Base-by-base conservation (phyloP, 176 grass and related monocot genomes). In the Avena sativa region DNA sequence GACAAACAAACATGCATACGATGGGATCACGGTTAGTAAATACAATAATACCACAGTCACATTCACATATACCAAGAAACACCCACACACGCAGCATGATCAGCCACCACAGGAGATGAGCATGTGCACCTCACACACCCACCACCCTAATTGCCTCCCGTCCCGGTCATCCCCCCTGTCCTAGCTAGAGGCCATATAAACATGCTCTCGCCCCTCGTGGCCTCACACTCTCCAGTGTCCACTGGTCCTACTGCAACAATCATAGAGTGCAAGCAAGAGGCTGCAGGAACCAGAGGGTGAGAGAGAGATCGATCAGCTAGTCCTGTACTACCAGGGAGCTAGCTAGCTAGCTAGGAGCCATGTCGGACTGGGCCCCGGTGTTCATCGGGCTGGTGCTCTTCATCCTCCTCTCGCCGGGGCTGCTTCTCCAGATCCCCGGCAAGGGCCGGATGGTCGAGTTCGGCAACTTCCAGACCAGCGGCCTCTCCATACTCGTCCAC, bases 401-500 rank as follows among this genome's bases (percentile, higher is more conserved):
- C 93, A 95, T 98, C 87, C 83, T 98, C 49, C 93, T 98, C 51
- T 93, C 95, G 23, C 95, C 95, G 3, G 95, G 95, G 20, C 73
- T 95, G 47, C 87, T 98, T 44, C 87, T 98, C 81, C 95, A 98
- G 87, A 86, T 98, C 71, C 93, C 95, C 0, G 95, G 76, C 14
- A 95, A 89, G 86, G 21, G 88, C 14, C 80, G 76, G 85, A 81
- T 95, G 67, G 16, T 95, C 10, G 95, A 95, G 84, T 98, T 98
- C 72, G 89, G 91, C 71, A 95, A 92, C 82, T 95, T 98, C 86
- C 95, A 98, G 80, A 98, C 95, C 47, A 98, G 95, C 30, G 95
- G 88, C 58, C 57, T 92, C 68, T 92, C 95, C 63, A 95, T 98
- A 30, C 86, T 98, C 86, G 62, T 98, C 84, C 95, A 98, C 84